These are phyloP conservation scores for Funneliformis geosporum DNA, from an alignment of 192 early-diverging fungal genomes.

Conservation along the genomic window DNA sequence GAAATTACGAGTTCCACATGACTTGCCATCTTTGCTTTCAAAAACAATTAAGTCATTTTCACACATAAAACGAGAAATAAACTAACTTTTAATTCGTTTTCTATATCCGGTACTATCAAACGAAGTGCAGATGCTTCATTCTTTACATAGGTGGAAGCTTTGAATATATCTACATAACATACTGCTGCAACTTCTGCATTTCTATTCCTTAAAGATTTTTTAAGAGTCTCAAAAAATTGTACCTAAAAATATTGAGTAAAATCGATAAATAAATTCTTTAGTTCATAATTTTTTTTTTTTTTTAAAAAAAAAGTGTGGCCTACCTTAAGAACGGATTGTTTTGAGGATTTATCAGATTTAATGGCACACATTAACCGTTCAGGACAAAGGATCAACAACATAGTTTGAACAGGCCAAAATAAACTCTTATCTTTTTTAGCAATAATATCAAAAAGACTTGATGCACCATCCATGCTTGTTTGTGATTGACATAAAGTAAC, in stretches of 20 bases:
- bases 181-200: conserved; percentile 67
- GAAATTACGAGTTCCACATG: background rate
- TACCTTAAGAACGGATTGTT: background rate
- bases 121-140: conserved; percentile 64
- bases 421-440: conserved; percentile 63
- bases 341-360: conserved; percentile 34
- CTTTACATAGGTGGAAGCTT: conserved; percentile 70
- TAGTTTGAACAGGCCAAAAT: conserved; percentile 86
- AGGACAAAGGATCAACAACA: conserved; percentile 85
- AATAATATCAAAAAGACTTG: conserved; percentile 78
- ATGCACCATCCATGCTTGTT: conserved; percentile 61
- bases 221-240: conserved; percentile 53
- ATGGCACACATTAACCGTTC: conserved; percentile 68
- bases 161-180: conserved; percentile 76
- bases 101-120: conserved; percentile 70
- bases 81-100: conserved; percentile 69
- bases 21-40: too few species aligned
- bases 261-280: background rate
- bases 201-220: conserved; percentile 54
- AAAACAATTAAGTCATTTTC: background rate
- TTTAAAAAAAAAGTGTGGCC: background rate
- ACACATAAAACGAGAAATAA: conserved; percentile 5
- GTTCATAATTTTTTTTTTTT: background rate
- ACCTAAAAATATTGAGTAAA: conserved; percentile 33
- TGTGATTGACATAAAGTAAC: conserved; percentile 69